Base-by-base conservation (phyloP, 2,329 filamentous ascomycete species). In the Chrysoporthe cubensis region DNA sequence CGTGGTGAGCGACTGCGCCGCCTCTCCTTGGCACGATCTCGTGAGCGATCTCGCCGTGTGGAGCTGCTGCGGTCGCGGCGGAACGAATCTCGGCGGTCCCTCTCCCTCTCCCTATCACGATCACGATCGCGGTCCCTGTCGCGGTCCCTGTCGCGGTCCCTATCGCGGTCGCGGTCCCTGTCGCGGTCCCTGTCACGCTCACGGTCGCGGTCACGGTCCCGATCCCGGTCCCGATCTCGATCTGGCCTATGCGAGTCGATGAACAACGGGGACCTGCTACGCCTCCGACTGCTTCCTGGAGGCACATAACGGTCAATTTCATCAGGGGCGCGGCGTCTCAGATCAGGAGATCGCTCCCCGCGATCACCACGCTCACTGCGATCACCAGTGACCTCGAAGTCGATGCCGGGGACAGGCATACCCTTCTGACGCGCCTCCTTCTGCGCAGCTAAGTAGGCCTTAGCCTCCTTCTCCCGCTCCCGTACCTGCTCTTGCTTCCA, bases 401-500 rank as follows among this genome's bases (percentile, higher is more conserved):
- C 84, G n/a, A 87, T 79, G n/a, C 85, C 84, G 0, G 86, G 85
- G 26, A 87, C 77, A 1, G 86, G 85, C 52, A 88, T 75, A 9
- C 87, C 87, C 74, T 89, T 89, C 60, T 83, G 83, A 42, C 85
- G 82, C 43, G 87, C 87, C 71, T 89, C 87, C 70, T 86, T 85
- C 72, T 88, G 86, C 2, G 86, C 87, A 7, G 87, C 87, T 48
- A 89, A 79, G 72, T 90, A 90, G 4, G 86, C 87, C 75, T 88
- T 89, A 50, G 88, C 88, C 76, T 90, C 87, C 70, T 84, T 84
- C 75, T 89, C 87, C 62, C 87, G 84, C 74, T 88, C 87, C 75
- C 83, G 86, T 64, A 88, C 87, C 72, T 89, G 87, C 67, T 85
- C 84, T 71, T 85, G 83, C 74, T 90, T 90, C 82, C 86, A 86